phyloP scores from a whole-genome alignment of 768 basidiomycete species.

The Serendipita sp. region DNA sequence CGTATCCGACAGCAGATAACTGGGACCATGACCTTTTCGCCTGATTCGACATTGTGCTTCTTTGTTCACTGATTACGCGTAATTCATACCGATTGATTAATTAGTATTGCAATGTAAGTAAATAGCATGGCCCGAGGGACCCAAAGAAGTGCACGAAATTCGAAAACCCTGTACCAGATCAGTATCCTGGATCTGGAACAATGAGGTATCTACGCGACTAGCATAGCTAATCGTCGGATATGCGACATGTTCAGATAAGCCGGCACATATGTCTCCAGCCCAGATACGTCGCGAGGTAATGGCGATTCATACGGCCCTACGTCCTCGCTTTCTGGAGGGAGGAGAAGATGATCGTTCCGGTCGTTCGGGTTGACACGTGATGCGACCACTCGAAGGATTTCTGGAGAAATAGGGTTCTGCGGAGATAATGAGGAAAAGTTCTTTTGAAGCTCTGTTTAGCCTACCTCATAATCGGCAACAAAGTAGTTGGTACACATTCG shows the following conservation, averaged over 20 bases:
- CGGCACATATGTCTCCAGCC: slow-evolving; percentile 91
- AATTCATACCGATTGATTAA: not conserved
- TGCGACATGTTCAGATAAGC: slow-evolving; percentile 84
- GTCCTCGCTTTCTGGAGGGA: slow-evolving; percentile 93
- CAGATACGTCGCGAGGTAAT: slow-evolving; percentile 84
- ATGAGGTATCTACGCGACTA: slow-evolving; percentile 41
- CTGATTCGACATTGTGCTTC: not conserved
- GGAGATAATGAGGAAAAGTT: slow-evolving; percentile 8
- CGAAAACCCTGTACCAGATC: too few relatives aligned
- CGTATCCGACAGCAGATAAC: slow-evolving; percentile 1
- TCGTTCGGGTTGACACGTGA: slow-evolving; percentile 92
- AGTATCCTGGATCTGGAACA: not conserved
- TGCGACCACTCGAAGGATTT: slow-evolving; percentile 92
- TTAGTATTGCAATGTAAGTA: not conserved
- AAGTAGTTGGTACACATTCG: slow-evolving; percentile 99
- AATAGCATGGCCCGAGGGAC: not conserved
- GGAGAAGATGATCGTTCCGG: slow-evolving; percentile 88
- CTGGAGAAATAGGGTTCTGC: slow-evolving; percentile 90
- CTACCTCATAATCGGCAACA: slow-evolving; percentile 94
- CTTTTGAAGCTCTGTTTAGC: not conserved
- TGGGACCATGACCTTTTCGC: slow-evolving; percentile 3
- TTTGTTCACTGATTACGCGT: not conserved
- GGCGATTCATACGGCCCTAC: slow-evolving; percentile 92
- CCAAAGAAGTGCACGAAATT: not conserved
- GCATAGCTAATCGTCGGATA: slow-evolving; percentile 70